These are phyloP conservation scores for Neonectria coccinea DNA, from an alignment of 2,329 filamentous ascomycete genomes.

Conservation along the genomic window DNA sequence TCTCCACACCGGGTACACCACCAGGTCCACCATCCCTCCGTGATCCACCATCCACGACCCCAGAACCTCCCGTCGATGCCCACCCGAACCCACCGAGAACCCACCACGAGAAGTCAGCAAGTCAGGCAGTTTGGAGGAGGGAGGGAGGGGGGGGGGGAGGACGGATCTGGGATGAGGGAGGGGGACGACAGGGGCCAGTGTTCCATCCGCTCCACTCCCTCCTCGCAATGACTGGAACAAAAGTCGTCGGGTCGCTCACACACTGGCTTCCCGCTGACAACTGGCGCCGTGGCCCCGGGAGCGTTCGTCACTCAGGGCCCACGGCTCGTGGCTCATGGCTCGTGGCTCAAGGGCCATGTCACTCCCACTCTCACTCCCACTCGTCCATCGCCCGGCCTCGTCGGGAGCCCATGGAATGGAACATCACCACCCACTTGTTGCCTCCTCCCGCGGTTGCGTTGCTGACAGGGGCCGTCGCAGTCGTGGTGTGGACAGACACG, in stretches of 20 bases:
- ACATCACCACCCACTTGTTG: constrained; percentile 20
- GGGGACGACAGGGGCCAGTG: constrained; percentile 14
- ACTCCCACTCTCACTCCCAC: too few species aligned
- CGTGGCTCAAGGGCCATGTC: too few species aligned
- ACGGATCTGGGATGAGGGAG: constrained; percentile 10
- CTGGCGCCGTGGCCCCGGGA: constrained; percentile 30
- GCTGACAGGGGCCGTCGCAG: constrained; percentile 16
- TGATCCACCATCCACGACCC: constrained; percentile 21
- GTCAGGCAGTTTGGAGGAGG: constrained; percentile 8
- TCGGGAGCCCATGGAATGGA: constrained; percentile 18
- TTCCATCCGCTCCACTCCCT: constrained; percentile 18
- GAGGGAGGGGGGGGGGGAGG: background rate
- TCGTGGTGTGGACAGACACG: background rate
- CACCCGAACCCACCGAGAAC: background rate
- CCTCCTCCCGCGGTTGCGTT: constrained; percentile 15
- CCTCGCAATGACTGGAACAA: constrained; percentile 12
- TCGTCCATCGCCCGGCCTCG: background rate
- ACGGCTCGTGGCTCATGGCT: background rate
- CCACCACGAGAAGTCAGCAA: background rate
- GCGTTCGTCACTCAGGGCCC: constrained; percentile 23
- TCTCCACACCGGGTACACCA: constrained; percentile 20
- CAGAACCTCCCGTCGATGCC: constrained; percentile 1
- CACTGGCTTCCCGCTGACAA: constrained; percentile 1
- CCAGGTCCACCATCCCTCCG: constrained; percentile 14
- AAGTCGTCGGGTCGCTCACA: constrained; percentile 18